Conservation (phyloP, 2,329 filamentous ascomycete species). For the Venturia nashicola region DNA sequence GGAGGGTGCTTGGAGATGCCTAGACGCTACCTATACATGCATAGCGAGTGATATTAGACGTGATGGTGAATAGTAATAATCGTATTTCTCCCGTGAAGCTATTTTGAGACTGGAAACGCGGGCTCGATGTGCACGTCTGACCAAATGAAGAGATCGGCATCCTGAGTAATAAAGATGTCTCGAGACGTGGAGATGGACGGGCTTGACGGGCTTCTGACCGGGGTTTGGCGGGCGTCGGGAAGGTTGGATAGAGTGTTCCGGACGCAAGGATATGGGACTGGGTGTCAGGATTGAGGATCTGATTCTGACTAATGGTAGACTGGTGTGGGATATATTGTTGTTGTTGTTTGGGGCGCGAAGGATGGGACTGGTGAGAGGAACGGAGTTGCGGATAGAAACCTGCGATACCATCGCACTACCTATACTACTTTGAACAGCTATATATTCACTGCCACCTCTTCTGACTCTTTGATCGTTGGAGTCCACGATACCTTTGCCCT, state of each 20-base stretch:
- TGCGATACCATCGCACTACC: neutral
- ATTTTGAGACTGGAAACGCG: neutral
- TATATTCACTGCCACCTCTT: neutral
- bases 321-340: neutral
- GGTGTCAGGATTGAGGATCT: neutral
- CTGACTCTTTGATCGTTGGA: neutral
- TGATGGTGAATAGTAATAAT: too few relatives aligned
- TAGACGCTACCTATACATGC: neutral
- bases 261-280: neutral
- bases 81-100: neutral
- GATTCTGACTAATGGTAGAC: neutral
- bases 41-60: too few relatives aligned
- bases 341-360: neutral
- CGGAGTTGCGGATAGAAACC: neutral
- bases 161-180: neutral
- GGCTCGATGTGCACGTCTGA: neutral
- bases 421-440: neutral
- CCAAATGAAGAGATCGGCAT: neutral
- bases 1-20: neutral
- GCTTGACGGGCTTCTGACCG: neutral
- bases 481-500: neutral
- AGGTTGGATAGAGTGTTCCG: conserved; percentile 1
- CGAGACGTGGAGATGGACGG: neutral
- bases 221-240: neutral
- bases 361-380: neutral